A percentile compares a stretch with the other conserved stretches of the same genome.
Conservation (phyloP, 2,329 filamentous ascomycete genomes). For the Trichoderma cornu-damae region DNA sequence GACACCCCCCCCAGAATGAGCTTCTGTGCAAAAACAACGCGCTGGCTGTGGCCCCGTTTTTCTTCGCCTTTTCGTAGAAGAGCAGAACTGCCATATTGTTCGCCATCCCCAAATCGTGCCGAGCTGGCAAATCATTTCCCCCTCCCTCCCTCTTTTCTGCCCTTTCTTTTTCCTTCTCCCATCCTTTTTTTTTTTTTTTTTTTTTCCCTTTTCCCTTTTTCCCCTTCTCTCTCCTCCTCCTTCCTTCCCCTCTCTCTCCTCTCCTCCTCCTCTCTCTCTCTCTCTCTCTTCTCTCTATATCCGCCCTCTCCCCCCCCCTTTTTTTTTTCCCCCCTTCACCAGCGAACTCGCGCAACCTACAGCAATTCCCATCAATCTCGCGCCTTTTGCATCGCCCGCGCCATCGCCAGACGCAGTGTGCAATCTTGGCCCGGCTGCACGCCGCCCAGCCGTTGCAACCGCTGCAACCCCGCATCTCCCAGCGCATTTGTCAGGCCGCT, state of each 20-base stretch:
- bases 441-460: constrained; percentile 25
- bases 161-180: constrained; percentile 24
- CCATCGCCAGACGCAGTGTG: constrained; percentile 35
- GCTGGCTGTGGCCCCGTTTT: constrained; percentile 19
- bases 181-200: constrained; percentile 22
- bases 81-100: constrained; percentile 21
- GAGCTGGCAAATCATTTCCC: constrained; percentile 22
- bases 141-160: constrained; percentile 25
- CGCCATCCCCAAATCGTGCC: constrained; percentile 27
- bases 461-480: constrained; percentile 23
- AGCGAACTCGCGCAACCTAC: constrained; percentile 19
- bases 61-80: constrained; percentile 19
- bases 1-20: no score
- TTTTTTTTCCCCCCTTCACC: constrained; percentile 24
- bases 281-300: no score
- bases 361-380: constrained; percentile 38
- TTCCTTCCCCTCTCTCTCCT: constrained; percentile 23
- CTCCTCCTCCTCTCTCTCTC: constrained; percentile 23
- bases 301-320: constrained; percentile 24
- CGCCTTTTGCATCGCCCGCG: constrained; percentile 31
- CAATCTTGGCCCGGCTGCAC: constrained; percentile 30
- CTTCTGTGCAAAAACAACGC: constrained; percentile 12
- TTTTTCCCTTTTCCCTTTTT: constrained; percentile 24
- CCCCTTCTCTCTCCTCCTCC: constrained; percentile 24
- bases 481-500: constrained; percentile 22